Base-by-base conservation (phyloP, 208 protist species). In the Lotmaria passim region DNA sequence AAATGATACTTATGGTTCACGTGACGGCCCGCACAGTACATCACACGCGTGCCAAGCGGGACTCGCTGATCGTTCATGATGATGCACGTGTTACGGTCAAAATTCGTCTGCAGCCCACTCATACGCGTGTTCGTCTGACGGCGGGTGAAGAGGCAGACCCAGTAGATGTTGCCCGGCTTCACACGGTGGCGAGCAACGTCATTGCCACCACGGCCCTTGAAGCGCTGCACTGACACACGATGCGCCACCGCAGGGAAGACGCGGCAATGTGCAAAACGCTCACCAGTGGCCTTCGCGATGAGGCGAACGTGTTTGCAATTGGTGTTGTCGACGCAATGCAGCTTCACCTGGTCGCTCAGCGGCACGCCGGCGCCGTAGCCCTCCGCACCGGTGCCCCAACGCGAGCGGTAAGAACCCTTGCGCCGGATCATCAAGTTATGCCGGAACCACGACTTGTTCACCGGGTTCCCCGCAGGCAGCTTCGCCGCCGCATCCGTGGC, bases 291-390 rank as follows among this genome's bases (percentile, higher is more conserved):
- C 52, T 90, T 89, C 14, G 91, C 85, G 48, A 97, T 94, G 55
- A 97, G 86, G 12, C 90, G 90, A 12, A 95, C 87, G 72, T 97
- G 93, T 70, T 94, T 94, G 76, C 93, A 97, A 78, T 94, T 94
- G 31, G 93, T 95, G 81, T 97, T 97, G 77, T 97, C 93, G 15
- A 97, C 93, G 57, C 93, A 97, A 77, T 97, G 89, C 62, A 97
- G 79, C 69, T 96, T 97, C 58, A 93, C 89, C 68, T 93, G 90
- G 53, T 95, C 89, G 56, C 87, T 92, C 36, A 97, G 80, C 15
- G 90, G 88, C 8, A 95, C 89, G 47, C 92, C 89, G 28, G 83
- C 65, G 43, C 81, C 82, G 76, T 93, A 93, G 55, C 89, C 89
- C 69, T 96, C 89, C 51, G 85, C 78, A 8, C 92, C 92, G 31